Conservation (phyloP, 1,284 basidiomycete genomes). For the Leucoagaricus sp. region DNA sequence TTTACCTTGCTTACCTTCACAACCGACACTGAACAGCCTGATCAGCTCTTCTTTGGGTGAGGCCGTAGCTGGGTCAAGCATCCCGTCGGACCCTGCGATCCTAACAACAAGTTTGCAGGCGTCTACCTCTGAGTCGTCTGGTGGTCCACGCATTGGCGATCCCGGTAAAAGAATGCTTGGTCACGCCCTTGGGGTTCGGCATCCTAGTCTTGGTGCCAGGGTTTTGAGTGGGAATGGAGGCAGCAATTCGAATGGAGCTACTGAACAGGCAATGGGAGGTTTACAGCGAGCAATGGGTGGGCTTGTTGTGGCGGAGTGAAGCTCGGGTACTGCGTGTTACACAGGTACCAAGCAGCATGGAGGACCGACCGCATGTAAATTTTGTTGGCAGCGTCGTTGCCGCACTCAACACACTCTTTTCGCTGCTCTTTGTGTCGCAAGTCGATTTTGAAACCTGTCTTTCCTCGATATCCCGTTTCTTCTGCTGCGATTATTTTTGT, state of each 20-base stretch:
- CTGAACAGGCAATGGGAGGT: constrained; percentile 69
- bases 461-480: neutral
- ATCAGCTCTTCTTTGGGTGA: constrained; percentile 71
- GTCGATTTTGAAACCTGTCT: constrained; percentile 10
- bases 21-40: constrained; percentile 79
- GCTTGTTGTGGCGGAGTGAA: constrained; percentile 70
- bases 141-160: constrained; percentile 72
- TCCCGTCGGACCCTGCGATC: constrained; percentile 68
- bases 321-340: neutral
- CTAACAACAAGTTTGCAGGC: constrained; percentile 50
- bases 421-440: constrained; percentile 1
- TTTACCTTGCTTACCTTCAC: constrained; percentile 75
- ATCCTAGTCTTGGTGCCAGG: constrained; percentile 68
- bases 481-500: constrained; percentile 4
- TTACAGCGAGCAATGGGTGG: constrained; percentile 79
- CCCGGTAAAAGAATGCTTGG: constrained; percentile 85
- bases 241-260: constrained; percentile 35
- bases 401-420: neutral
- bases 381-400: neutral
- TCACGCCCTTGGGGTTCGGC: constrained; percentile 76
- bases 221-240: constrained; percentile 49
- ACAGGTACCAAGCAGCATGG: too few species aligned
- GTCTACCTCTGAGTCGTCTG: constrained; percentile 22
- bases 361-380: neutral
- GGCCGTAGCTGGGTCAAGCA: constrained; percentile 40